A percentile compares a stretch with the other conserved stretches of the same genome.
These are phyloP conservation scores for Chalaropsis ovoidea DNA, from an alignment of 2,329 filamentous ascomycete species.

Conservation along the genomic window DNA sequence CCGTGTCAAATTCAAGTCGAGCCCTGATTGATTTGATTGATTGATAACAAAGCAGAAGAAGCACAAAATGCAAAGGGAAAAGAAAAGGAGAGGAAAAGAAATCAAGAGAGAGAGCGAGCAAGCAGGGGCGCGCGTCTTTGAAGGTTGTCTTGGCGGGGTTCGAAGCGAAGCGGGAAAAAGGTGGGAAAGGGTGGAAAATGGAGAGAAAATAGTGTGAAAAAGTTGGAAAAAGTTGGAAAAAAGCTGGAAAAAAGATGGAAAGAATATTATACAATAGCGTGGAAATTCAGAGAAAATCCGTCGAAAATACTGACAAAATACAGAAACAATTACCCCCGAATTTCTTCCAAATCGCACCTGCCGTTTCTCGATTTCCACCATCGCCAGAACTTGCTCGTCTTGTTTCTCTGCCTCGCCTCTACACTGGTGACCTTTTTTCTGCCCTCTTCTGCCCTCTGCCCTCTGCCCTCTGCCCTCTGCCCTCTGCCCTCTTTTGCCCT, in stretches of 20 bases:
- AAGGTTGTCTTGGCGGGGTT: constrained; percentile 16
- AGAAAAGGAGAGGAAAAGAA: neutral
- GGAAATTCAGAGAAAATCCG: too few species aligned
- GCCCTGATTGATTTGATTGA: constrained; percentile 8
- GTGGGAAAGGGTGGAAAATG: neutral
- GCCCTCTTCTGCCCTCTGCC: neutral
- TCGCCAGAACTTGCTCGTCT: neutral
- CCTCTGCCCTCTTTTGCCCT: neutral
- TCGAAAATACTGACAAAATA: neutral
- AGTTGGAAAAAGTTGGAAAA: neutral
- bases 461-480: neutral
- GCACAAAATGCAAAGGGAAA: neutral
- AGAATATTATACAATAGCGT: too few species aligned
- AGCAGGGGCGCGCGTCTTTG: neutral
- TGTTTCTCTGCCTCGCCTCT: neutral
- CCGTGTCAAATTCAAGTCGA: neutral
- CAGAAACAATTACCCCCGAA: too few species aligned
- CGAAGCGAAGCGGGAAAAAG: neutral
- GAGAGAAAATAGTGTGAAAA: neutral
- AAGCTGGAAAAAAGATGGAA: neutral
- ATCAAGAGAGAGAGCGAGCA: neutral
- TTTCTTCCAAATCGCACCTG: too few species aligned
- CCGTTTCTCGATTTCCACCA: too few species aligned
- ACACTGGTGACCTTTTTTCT: neutral
- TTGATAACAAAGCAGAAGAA: neutral